Conservation (phyloP, 73 alveolate genomes). For the Paramecium tetraurelia region DNA sequence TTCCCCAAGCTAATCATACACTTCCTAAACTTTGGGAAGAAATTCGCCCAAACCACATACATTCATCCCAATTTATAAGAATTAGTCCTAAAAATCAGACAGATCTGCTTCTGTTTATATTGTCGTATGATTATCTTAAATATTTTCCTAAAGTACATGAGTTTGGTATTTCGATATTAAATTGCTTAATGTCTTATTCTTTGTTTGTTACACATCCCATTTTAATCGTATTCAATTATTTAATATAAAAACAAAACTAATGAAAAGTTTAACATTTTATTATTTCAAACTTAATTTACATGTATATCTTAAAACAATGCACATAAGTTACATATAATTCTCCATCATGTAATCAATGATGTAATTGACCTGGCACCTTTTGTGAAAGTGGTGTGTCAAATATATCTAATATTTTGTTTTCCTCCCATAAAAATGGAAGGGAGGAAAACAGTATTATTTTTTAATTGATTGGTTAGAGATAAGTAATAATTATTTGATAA, state of each 20-base stretch:
- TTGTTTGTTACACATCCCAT: constrained; percentile 43
- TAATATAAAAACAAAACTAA: neutral
- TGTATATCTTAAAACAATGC: neutral
- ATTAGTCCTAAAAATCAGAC: neutral
- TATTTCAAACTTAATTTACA: neutral
- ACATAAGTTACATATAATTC: neutral
- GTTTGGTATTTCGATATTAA: neutral
- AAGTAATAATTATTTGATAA: neutral
- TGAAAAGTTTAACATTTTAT: neutral
- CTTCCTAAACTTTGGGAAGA: neutral
- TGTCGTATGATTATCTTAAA: neutral
- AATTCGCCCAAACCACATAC: neutral
- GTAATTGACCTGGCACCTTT: too few relatives aligned
- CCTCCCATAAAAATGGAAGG: neutral
- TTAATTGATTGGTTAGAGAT: neutral
- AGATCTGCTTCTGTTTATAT: constrained; percentile 26
- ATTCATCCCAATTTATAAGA: neutral
- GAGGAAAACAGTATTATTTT: neutral
- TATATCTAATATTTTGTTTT: too few relatives aligned
- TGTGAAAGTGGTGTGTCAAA: too few relatives aligned
- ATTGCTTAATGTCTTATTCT: neutral
- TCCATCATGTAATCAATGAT: neutral
- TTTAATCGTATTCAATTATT: neutral
- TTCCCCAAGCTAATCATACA: neutral
- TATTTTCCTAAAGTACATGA: neutral